A percentile compares a stretch with the other conserved stretches of the same genome.
Evolutionary conservation across 371 early-diverging fungal species (phyloP).

Genomic region (Gilbertella persicaria): DNA sequence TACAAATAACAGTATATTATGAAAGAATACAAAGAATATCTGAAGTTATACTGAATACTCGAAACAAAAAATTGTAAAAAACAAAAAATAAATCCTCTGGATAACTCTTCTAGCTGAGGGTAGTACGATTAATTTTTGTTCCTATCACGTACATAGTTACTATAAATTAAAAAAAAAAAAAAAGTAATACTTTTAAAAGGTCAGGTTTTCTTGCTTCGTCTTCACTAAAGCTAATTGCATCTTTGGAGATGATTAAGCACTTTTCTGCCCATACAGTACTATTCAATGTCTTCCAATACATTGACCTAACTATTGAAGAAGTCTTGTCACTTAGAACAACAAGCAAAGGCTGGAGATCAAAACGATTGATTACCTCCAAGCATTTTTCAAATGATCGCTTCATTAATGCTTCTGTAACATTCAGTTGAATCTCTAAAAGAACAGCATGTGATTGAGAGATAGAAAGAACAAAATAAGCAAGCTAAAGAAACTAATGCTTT

Average conservation of each 20-base stretch:
- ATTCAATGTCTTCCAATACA: constrained; percentile 3
- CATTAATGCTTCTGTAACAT: constrained; percentile 8
- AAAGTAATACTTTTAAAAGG: constrained; percentile 6
- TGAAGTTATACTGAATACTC: no score
- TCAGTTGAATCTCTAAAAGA: constrained; percentile 12
- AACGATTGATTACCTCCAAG: constrained; percentile 6
- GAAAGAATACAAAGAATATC: no score
- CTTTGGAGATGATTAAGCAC: constrained; percentile 9
- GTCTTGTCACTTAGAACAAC: constrained; percentile 17
- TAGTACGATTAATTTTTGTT: no score
- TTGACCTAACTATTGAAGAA: constrained; percentile 6
- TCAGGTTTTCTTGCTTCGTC: constrained; percentile 11
- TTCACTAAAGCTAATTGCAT: constrained; percentile 15
- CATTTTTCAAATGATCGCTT: constrained; percentile 10
- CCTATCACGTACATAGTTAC: no score
- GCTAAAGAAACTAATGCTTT: no score
- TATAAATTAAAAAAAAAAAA: no score
- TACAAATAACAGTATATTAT: no score
- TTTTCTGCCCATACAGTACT: constrained; percentile 12
- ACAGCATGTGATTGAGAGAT: constrained; percentile 10
- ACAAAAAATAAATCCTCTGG: no score
- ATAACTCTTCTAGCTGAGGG: no score
- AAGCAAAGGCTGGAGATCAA: constrained; percentile 12
- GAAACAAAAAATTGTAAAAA: no score
- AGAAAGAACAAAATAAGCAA: constrained; percentile 19